These are phyloP conservation scores for Malassezia brasiliensis DNA, from an alignment of 1,284 basidiomycete genomes.

Conservation along the genomic window DNA sequence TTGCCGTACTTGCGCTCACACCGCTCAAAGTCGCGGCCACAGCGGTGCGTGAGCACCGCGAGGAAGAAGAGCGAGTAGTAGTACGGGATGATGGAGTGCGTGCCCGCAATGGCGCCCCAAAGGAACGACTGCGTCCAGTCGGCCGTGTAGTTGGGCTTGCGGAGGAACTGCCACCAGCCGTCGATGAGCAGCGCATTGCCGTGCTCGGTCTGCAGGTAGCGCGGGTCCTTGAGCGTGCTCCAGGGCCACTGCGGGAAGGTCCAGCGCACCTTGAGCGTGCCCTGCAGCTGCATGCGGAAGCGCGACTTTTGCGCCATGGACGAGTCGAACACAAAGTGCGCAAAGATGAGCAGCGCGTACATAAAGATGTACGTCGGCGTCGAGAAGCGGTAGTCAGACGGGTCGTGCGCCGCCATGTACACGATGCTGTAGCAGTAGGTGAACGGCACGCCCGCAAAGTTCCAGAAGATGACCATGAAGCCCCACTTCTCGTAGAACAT, in stretches of 20 bases:
- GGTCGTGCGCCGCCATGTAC: slow-evolving; percentile 93
- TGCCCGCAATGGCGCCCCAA: slow-evolving; percentile 80
- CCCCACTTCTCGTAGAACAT: slow-evolving; percentile 49
- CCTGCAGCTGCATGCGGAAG: slow-evolving; percentile 87
- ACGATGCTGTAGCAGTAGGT: slow-evolving; percentile 74
- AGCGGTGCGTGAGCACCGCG: slow-evolving; percentile 40
- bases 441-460: slow-evolving; percentile 71
- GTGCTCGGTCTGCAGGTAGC: slow-evolving; percentile 84
- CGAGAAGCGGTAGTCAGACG: slow-evolving; percentile 75
- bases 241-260: slow-evolving; percentile 88
- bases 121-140: slow-evolving; percentile 68
- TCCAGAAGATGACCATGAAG: slow-evolving; percentile 54
- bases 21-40: slow-evolving; percentile 50
- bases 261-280: slow-evolving; percentile 67
- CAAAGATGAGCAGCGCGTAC: slow-evolving; percentile 34
- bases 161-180: slow-evolving; percentile 71
- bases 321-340: slow-evolving; percentile 61
- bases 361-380: slow-evolving; percentile 60
- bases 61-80: slow-evolving; percentile 55
- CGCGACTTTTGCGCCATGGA: slow-evolving; percentile 94
- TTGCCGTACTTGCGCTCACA: slow-evolving; percentile 68
- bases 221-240: slow-evolving; percentile 75
- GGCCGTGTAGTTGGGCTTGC: slow-evolving; percentile 52
- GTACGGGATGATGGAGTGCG: slow-evolving; percentile 77
- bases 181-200: slow-evolving; percentile 77